Evolutionary conservation across 2,329 filamentous ascomycete genomes (phyloP), one percentile per base, ranked within the genome.

Genomic region (Arthrobotrys conoides): DNA sequence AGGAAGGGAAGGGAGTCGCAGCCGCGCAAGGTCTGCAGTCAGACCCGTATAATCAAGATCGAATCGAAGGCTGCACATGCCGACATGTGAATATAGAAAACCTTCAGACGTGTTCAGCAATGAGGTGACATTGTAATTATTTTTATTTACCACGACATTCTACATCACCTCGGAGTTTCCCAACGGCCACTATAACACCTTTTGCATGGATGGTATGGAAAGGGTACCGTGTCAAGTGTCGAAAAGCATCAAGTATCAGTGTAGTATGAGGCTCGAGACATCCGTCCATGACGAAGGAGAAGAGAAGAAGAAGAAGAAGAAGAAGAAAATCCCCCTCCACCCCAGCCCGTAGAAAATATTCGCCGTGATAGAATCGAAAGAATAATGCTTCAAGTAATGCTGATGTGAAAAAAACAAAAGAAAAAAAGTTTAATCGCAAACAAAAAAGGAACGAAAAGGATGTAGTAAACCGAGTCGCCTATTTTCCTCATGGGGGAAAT

Each of bases 401-500:
- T 38, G 48, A 33, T 41, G 20, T 41, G 18, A 44, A 30, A 33
- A n/a, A n/a, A n/a, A 10, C 20, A 55, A 30, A 24, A 59, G 57
- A 71, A 72, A 59, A 65, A 71, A 72, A 18, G 22, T 72, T 72
- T 46, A 72, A 65, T 51, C 46, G 46, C 59, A 72, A 53, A 33
- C 33, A 67, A 73, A 61, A 73, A 61, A 65, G 46, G 12, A 65
- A 65, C 16, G 16, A 65, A 49, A n/a, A 41, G 33, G 53, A 27
- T 38, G 64, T 30, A 18, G 20, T 27, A 41, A 44, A 53, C 49
- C 55, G 44, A 75, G 55, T 75, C 71, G 71, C 71, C 63, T 75
- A 75, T 75, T 75, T 75, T 36, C 71, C 64, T 64, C 30, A 69
- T 53, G 64, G 64, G 71, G 57, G 55, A 64, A 55, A 68, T 63